These are phyloP conservation scores for Phaeosphaeria sp. DNA, from an alignment of 2,329 filamentous ascomycete genomes.

Conservation along the genomic window DNA sequence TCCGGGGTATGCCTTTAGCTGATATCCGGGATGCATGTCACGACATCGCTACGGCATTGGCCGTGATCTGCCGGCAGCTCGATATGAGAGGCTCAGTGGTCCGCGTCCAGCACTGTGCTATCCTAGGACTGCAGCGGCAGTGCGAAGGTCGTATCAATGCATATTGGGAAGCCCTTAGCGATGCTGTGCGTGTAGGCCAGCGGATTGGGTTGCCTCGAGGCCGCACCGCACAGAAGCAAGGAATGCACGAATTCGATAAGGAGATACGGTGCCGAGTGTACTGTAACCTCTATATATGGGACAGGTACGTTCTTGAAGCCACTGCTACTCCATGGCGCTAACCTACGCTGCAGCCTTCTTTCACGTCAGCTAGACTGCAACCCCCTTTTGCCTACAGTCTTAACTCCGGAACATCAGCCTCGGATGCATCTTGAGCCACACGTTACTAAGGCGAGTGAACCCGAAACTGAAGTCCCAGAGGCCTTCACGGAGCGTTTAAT, in stretches of 20 bases:
- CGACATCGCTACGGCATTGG: neutral
- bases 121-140: neutral
- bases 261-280: conserved; percentile 13
- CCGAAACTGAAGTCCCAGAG: neutral
- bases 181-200: conserved; percentile 10
- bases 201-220: conserved; percentile 7
- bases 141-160: conserved; percentile 7
- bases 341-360: neutral
- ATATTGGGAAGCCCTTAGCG: conserved; percentile 12
- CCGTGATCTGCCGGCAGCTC: neutral
- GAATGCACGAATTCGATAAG: conserved; percentile 13
- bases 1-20: neutral
- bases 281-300: conserved; percentile 19
- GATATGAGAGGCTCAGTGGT: neutral
- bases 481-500: neutral
- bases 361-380: neutral
- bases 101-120: neutral
- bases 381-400: neutral
- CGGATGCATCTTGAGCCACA: neutral
- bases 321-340: neutral
- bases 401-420: neutral
- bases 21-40: neutral
- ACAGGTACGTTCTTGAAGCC: conserved; percentile 3
- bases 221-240: neutral
- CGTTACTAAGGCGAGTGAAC: neutral